Base-by-base conservation (phyloP, 257 asterid genomes). In the Fraxinus quadrangulata region DNA sequence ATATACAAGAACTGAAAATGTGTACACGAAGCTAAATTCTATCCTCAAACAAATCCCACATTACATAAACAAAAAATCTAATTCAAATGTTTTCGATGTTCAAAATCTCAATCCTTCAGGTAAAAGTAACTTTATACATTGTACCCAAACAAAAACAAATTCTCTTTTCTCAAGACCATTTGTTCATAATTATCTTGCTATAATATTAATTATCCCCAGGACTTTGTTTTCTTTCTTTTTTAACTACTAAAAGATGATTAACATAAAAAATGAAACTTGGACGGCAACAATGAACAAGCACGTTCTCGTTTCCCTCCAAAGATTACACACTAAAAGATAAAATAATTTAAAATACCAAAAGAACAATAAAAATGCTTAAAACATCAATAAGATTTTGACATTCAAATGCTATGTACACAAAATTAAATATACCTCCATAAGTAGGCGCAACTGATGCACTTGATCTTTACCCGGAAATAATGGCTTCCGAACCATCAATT, bases 371-470 rank as follows among this genome's bases (percentile, higher is more conserved):
- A 11, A 67, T 17, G 45, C 71, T 74, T 26, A 26, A 37, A n/a
- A 31, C 76, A 54, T 12, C 63, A 40, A 26, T 31, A 76, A 31
- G 10, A 10, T 30, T 47, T 40, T 65, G 36, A 42, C 66, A 11
- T 28, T 42, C 4, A 78, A 67, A 61, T 23, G 2, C 14, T 16
- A 23, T 61, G 23, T 61, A 10, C 24, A 61, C 4, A 4, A 23
- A 21, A 61, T 3, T n/a, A 63, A 63, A 11, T 23, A 63, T 63
- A 63, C 69, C 69, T 63, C 69, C 69, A 63, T 24, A 24, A 63
- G 69, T 63, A 63, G 69, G 69, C 69, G 69, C 17, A 63, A 63
- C 69, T 63, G 69, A 26, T 63, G 69, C 33, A 26, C 69, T 11
- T 63, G 69, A 10, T 63, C 69, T 63, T 34, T 63, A 24, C 69